Evolutionary conservation across 108 stramenopile species (phyloP), one percentile per base, ranked within the genome.

Genomic region (Skeletonema grethae): DNA sequence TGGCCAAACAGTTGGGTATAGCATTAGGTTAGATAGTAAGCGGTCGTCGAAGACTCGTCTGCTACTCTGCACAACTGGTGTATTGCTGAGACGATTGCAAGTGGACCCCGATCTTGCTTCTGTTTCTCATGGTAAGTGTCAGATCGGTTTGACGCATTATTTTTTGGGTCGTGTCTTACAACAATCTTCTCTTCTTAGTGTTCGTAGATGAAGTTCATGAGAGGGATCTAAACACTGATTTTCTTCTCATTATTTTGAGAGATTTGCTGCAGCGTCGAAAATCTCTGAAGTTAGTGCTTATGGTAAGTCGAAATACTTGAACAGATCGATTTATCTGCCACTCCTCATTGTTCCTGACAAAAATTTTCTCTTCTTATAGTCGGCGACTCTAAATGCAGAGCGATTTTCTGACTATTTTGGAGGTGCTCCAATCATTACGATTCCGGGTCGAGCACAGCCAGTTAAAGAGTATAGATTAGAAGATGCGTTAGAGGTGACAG

Each of bases 181-280:
- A 53, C 5, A 3, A 18, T 22, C 50, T 20, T 53, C 50, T 22
- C 22, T 9, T 22, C 0, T 53, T 22, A 53, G 50, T 94, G 55
- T 85, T 95, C 41, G 90, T 96, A 6, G 93, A 94, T 57, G 92
- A 98, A 76, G 97, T 72, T 25, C 97, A 98, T 65, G 96, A 95
- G 66, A 76, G 96, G 4, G 89, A 92, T 61, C 76, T 96, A 20
- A 91, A 95, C 55, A 93, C 95, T 8, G 96, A 96, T 79, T 96
- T 97, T 70, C 82, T 97, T 3, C 80, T 96, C 20, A 94, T 92
- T 65, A 90, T 96, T 34, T 69, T 97, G 56, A 89, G 79, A 75
- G 91, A 90, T 39, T 65, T 95, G 58, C 69, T 97, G 34, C 80
- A 78, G 8, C 56, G 87, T 11, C 85, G 94, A 46, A 88, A 85